Evolutionary conservation across 768 basidiomycete genomes (phyloP).

Genomic region (Fibroporia radiculosa): DNA sequence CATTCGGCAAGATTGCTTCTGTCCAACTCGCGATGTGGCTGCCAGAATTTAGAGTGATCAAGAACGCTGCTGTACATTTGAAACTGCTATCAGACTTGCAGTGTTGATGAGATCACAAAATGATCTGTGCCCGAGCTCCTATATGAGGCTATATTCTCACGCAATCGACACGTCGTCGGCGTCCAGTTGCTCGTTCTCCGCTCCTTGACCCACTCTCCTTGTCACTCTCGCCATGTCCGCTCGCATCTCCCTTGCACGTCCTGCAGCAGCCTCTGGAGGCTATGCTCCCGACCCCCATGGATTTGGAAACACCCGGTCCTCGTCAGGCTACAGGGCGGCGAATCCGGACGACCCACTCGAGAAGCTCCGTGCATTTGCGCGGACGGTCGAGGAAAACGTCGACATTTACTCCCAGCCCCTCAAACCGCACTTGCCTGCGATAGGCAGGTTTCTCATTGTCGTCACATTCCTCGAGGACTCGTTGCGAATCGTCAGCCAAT

Average conservation of each 20-base stretch:
- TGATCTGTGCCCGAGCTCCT: too few relatives aligned
- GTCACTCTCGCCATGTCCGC: constrained; percentile 51
- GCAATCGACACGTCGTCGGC: constrained; percentile 23
- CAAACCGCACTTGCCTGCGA: constrained; percentile 87
- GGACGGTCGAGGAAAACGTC: constrained; percentile 82
- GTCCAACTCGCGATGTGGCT: too few relatives aligned
- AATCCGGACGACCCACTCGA: constrained; percentile 79
- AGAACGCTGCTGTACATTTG: too few relatives aligned
- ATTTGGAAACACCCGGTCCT: constrained; percentile 62
- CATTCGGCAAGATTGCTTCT: too few relatives aligned
- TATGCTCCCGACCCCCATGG: constrained; percentile 75
- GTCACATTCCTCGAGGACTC: constrained; percentile 99
- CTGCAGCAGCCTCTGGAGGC: constrained; percentile 32
- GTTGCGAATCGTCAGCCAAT: constrained; percentile 86
- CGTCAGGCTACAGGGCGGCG: constrained; percentile 69
- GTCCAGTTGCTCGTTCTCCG: constrained; percentile 6
- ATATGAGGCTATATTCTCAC: constrained; percentile 23
- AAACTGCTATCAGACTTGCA: too few relatives aligned
- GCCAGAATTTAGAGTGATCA: too few relatives aligned
- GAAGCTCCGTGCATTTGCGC: constrained; percentile 62
- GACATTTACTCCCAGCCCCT: constrained; percentile 92
- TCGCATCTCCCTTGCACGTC: constrained; percentile 77
- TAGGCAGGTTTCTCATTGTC: constrained; percentile 95
- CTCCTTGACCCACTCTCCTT: constrained; percentile 6
- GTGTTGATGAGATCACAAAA: too few relatives aligned